phyloP scores from a whole-genome alignment of 495 filamentous ascomycete species.

The Talaromyces nanjingensis region DNA sequence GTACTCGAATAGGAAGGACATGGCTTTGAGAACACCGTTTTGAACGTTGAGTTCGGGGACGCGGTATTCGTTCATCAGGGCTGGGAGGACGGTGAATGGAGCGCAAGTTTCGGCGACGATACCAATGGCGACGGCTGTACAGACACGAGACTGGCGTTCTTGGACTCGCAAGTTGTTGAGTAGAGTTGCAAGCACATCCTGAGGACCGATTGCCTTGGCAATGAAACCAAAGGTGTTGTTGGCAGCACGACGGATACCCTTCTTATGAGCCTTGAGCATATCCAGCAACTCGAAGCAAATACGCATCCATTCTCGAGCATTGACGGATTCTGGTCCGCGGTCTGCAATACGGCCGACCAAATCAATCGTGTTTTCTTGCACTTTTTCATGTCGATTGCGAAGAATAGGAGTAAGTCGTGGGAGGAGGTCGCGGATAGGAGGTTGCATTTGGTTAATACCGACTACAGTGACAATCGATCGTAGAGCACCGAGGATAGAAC shows the following conservation, averaged over 20 bases:
- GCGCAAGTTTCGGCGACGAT: conserved; percentile 99
- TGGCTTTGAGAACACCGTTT: conserved; percentile 94
- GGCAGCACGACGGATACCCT: conserved; percentile 94
- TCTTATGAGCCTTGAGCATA: conserved; percentile 99
- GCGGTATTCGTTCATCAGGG: conserved; percentile 99
- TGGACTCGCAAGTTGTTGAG: conserved; percentile 96
- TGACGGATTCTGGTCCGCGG: conserved; percentile 90
- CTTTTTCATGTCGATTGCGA: conserved; percentile 98
- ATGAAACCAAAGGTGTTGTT: conserved; percentile 99
- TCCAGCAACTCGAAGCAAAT: conserved; percentile 99
- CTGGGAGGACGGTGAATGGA: conserved; percentile 97
- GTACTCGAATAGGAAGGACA: conserved; percentile 98
- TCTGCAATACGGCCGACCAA: conserved; percentile 97
- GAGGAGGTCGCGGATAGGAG: conserved; percentile 94
- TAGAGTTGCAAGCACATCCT: conserved; percentile 92
- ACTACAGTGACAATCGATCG: conserved; percentile 97
- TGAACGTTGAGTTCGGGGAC: conserved; percentile 98
- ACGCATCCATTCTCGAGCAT: conserved; percentile 98
- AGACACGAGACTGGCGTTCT: conserved; percentile 96
- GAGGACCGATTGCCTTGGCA: conserved; percentile 96
- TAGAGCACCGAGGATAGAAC: conserved; percentile 91
- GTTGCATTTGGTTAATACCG: conserved; percentile 97
- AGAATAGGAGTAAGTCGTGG: conserved; percentile 94
- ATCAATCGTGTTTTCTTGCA: conserved; percentile 99
- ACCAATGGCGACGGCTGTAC: conserved; percentile 96